Base-by-base conservation (phyloP, 176 grass and related monocot species). In the Aegilops speltoides region DNA sequence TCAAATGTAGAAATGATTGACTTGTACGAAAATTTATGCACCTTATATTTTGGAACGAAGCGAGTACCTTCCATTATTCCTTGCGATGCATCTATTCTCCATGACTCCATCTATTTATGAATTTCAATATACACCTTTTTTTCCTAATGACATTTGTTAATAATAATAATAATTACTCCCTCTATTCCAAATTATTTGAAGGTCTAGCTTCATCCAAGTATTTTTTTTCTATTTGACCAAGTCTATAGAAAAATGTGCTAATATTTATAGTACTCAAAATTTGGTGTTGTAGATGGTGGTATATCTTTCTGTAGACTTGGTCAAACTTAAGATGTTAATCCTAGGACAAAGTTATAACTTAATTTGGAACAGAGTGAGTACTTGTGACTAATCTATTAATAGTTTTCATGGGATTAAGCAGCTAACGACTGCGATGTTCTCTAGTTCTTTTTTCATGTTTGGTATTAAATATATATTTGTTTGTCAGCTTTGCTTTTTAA, bases 41-140 rank as follows among this genome's bases (percentile, higher is more conserved):
- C 48, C 48, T 52, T 52, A 52, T 52, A 52, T 52, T 52, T 52
- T 52, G 48, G 48, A 52, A 52, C 48, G 48, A 52, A 52, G 15
- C 15, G 15, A 52, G 48, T 52, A 52, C 48, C 48, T 52, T 17
- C 1, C 48, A 20, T 81, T 81, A 52, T 80, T 64, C 54, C 40
- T 62, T 50, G 50, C 57, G 4, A 59, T 62, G 25, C 41, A 56
- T 61, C 54, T 88, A 17, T 59, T 24, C 86, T 24, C 14, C 41
- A 13, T 50, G 48, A 17, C 15, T 52, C 5, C 48, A 52, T 54
- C 50, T 54, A 17, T 54, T 54, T 54, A 54, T 54, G 6, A 76
- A 76, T 76, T 54, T 50, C 10, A 46, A 31, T 80, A 46, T 26
- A 80, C 61, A 31, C 25, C 28, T 40, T 72, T 81, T 81, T 48